These are phyloP conservation scores for Petunia secreta DNA, from an alignment of 257 asterid genomes.

Conservation along the genomic window DNA sequence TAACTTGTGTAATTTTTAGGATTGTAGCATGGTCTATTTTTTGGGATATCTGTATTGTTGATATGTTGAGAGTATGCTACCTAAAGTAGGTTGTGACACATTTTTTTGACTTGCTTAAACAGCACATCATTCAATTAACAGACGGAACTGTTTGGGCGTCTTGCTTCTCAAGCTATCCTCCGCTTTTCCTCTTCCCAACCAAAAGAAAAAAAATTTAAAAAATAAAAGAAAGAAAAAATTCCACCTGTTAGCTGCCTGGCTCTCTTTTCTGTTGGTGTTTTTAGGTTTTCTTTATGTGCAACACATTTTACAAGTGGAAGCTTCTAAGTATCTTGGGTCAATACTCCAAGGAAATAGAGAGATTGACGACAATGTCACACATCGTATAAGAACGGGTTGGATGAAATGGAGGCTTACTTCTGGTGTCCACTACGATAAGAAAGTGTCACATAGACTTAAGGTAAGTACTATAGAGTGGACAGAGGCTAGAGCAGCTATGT, in stretches of 20 bases:
- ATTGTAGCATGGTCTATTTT: not conserved
- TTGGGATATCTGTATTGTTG: not conserved
- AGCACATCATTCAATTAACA: not conserved
- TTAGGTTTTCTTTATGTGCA: not conserved
- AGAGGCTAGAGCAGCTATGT: no score
- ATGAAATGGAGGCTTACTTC: no score
- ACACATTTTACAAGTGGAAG: not conserved
- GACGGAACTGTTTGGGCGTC: not conserved
- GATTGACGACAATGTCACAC: no score
- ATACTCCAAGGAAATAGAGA: no score
- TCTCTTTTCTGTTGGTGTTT: conserved; percentile 2
- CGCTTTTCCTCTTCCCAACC: not conserved
- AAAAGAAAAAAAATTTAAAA: not conserved
- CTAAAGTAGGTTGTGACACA: not conserved
- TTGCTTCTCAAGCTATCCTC: conserved; percentile 1
- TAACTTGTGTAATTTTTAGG: not conserved
- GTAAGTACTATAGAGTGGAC: no score
- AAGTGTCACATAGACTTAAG: no score
- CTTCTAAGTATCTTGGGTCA: no score
- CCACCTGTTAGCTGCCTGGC: not conserved
- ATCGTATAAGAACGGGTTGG: no score
- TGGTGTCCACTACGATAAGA: no score
- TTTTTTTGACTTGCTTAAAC: not conserved
- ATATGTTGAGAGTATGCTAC: not conserved
- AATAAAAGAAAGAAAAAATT: not conserved